Conservation (phyloP, 805 yeast species). For the Candida namnaoensis region DNA sequence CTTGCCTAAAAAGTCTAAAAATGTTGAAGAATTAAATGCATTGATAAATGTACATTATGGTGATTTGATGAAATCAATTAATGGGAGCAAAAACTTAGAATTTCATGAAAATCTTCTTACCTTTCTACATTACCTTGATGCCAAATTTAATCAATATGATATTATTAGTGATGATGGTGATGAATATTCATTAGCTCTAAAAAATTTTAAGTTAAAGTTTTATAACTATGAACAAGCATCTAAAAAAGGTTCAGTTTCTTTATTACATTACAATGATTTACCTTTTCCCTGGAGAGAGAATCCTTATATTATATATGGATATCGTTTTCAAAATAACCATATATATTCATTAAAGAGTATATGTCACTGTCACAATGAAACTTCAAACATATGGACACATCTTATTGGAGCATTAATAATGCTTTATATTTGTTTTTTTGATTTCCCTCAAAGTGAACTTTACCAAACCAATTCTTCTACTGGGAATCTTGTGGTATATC, state of each 20-base stretch:
- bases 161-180: slow-evolving; percentile 16
- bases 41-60: slow-evolving; percentile 18
- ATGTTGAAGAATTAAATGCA: slow-evolving; percentile 13
- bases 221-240: slow-evolving; percentile 40
- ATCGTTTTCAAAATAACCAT: slow-evolving; percentile 69
- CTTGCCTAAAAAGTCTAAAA: slow-evolving; percentile 11
- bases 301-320: slow-evolving; percentile 75
- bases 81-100: slow-evolving; percentile 12
- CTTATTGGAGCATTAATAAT: slow-evolving; percentile 57
- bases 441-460: slow-evolving; percentile 54
- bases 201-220: slow-evolving; percentile 23
- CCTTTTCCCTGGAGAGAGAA: slow-evolving; percentile 95
- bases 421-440: slow-evolving; percentile 44
- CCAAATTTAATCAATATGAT: slow-evolving; percentile 30
- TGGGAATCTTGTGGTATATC: slow-evolving; percentile 45
- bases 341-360: slow-evolving; percentile 50
- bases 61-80: slow-evolving; percentile 13
- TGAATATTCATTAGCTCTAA: slow-evolving; percentile 11
- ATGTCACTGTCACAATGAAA: slow-evolving; percentile 69
- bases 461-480: slow-evolving; percentile 29
- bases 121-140: slow-evolving; percentile 29
- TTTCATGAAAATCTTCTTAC: slow-evolving; percentile 24
- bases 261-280: slow-evolving; percentile 74
- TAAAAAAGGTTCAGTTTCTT: slow-evolving; percentile 30
- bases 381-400: slow-evolving; percentile 93